These are phyloP conservation scores for Digitaria exilis DNA, from an alignment of 202 grass and related monocot species.

Conservation along the genomic window DNA sequence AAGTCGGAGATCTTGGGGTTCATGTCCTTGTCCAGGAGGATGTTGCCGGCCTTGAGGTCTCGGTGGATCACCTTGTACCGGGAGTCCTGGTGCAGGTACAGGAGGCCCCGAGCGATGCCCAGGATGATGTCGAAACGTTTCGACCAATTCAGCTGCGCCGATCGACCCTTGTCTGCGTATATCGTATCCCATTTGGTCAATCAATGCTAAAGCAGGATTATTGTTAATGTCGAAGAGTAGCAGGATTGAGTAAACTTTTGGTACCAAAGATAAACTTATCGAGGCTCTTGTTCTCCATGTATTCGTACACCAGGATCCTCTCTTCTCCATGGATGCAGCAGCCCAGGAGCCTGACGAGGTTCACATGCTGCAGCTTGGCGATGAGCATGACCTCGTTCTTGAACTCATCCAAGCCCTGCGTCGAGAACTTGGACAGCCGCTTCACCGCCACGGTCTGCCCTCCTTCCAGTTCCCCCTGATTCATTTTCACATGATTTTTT, in stretches of 20 bases:
- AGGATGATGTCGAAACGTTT: conserved; percentile 78
- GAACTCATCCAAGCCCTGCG: conserved; percentile 81
- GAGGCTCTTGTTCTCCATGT: conserved; percentile 86
- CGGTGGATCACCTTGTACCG: conserved; percentile 86
- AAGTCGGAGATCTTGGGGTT: conserved; percentile 97
- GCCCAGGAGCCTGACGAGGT: conserved; percentile 79
- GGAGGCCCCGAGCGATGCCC: conserved; percentile 74
- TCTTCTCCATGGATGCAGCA: conserved; percentile 80
- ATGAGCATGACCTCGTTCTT: conserved; percentile 92
- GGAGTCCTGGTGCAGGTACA: conserved; percentile 93
- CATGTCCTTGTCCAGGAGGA: conserved; percentile 81
- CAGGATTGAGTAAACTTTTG: background rate
- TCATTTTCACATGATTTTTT: background rate
- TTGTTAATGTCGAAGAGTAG: background rate
- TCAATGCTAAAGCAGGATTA: background rate
- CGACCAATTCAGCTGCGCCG: conserved; percentile 51
- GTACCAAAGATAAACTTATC: conserved; percentile 82
- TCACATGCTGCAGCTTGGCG: conserved; percentile 82
- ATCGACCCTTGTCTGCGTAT: conserved; percentile 58
- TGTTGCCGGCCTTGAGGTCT: conserved; percentile 86
- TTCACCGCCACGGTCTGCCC: conserved; percentile 76
- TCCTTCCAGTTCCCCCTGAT: conserved; percentile 67
- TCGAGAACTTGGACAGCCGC: conserved; percentile 67
- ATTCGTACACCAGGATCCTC: conserved; percentile 76
- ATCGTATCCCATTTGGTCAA: background rate